These are phyloP conservation scores for Lodderomyces theae DNA, from an alignment of 1,139 yeast genomes.

Conservation along the genomic window DNA sequence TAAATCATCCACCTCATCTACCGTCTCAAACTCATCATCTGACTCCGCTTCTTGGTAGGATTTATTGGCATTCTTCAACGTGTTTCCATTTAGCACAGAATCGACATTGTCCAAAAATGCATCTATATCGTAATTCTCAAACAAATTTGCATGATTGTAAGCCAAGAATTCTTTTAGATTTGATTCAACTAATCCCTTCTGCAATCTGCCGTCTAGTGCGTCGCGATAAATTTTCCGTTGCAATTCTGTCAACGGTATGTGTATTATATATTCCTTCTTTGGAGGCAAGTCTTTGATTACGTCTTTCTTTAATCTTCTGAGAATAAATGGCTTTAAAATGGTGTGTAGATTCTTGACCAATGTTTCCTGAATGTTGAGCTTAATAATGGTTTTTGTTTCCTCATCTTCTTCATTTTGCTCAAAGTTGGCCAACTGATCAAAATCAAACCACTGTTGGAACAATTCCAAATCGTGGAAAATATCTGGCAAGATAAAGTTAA, in stretches of 20 bases:
- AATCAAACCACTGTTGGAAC: constrained; percentile 93
- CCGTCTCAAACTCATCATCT: constrained; percentile 18
- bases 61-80: neutral
- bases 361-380: constrained; percentile 61
- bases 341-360: constrained; percentile 78
- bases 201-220: constrained; percentile 50
- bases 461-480: constrained; percentile 85
- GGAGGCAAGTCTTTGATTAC: constrained; percentile 73
- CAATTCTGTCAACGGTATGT: constrained; percentile 59
- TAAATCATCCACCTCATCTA: constrained; percentile 7
- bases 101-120: constrained; percentile 30
- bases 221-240: constrained; percentile 67
- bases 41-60: constrained; percentile 26
- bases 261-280: constrained; percentile 82
- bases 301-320: constrained; percentile 74
- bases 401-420: constrained; percentile 34
- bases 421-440: constrained; percentile 50
- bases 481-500: constrained; percentile 88
- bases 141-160: constrained; percentile 26
- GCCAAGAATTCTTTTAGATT: constrained; percentile 46
- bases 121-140: constrained; percentile 33
- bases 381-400: constrained; percentile 44
- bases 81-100: neutral
- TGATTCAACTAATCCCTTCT: constrained; percentile 38
- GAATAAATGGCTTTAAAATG: constrained; percentile 80